Percentiles rank a stretch among this genome's conserved stretches.
Conservation (phyloP, 306 rosid species). For the Benincasa hispida region DNA sequence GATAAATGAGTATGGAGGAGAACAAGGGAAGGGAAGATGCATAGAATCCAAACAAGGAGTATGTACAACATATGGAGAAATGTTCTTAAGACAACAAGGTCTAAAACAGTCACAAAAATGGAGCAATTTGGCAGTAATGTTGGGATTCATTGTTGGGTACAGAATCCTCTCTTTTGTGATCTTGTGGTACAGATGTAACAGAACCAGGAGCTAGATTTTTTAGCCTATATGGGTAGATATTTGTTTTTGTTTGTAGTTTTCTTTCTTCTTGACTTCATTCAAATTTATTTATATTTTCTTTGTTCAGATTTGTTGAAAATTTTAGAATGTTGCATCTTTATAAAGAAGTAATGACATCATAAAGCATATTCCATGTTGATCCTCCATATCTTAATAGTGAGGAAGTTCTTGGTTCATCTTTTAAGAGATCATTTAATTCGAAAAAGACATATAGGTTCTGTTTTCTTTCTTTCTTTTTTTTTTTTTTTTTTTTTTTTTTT, state of each 20-base stretch:
- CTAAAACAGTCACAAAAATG: slow-evolving; percentile 63
- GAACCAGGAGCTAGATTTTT: slow-evolving; percentile 31
- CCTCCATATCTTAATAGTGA: background rate
- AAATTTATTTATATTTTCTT: slow-evolving; percentile 1
- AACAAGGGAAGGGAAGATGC: slow-evolving; percentile 52
- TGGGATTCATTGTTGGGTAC: slow-evolving; percentile 72
- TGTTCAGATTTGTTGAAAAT: background rate
- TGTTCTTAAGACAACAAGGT: slow-evolving; percentile 59
- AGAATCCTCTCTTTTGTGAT: slow-evolving; percentile 62
- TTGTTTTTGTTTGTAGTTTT: background rate
- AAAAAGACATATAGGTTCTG: background rate
- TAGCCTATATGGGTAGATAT: background rate
- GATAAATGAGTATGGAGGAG: slow-evolving; percentile 89
- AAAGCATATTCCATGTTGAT: background rate
- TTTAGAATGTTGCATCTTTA: background rate
- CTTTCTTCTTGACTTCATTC: background rate
- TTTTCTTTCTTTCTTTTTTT: background rate
- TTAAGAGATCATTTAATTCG: background rate
- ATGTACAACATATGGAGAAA: slow-evolving; percentile 50
- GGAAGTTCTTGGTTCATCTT: background rate
- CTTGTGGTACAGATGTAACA: slow-evolving; percentile 72
- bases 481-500: no score
- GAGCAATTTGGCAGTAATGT: slow-evolving; percentile 74
- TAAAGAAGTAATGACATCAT: background rate
- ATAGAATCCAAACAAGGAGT: slow-evolving; percentile 30